These are phyloP conservation scores for Sicyos edulis DNA, from an alignment of 306 rosid species.

Conservation along the genomic window DNA sequence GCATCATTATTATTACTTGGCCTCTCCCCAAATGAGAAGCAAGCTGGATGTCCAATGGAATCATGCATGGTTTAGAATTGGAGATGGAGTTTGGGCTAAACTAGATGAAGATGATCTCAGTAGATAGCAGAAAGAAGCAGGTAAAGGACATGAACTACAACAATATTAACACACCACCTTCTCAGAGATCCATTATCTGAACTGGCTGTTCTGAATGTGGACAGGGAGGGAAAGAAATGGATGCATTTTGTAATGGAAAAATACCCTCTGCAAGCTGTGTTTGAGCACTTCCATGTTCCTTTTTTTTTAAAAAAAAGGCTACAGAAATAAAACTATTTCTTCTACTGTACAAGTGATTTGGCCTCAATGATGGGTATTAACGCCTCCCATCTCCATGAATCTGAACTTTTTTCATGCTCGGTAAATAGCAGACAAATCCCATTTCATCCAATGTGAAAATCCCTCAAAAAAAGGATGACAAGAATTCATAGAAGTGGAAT, in stretches of 20 bases:
- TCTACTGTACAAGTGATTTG: slow-evolving; percentile 29
- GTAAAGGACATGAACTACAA: slow-evolving; percentile 13
- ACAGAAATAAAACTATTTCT: slow-evolving; percentile 17
- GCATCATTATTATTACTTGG: slow-evolving; percentile 30
- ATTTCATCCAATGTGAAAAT: slow-evolving; percentile 24
- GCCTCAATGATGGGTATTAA: slow-evolving; percentile 33
- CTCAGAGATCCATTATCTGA: slow-evolving; percentile 22
- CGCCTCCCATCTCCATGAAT: slow-evolving; percentile 25
- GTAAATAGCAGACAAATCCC: slow-evolving; percentile 35
- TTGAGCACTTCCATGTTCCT: slow-evolving; percentile 17
- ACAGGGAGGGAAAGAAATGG: slow-evolving; percentile 12
- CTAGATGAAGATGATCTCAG: slow-evolving; percentile 8
- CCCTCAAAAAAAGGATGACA: slow-evolving; percentile 20
- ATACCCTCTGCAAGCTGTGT: slow-evolving; percentile 25
- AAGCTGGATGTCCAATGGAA: slow-evolving; percentile 65
- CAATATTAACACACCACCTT: slow-evolving; percentile 9
- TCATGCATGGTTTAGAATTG: slow-evolving; percentile 54
- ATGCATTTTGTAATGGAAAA: slow-evolving; percentile 17
- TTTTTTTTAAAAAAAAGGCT: neutral
- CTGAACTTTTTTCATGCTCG: slow-evolving; percentile 31
- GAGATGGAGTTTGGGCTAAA: neutral
- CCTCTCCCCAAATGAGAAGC: slow-evolving; percentile 53
- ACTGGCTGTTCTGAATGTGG: slow-evolving; percentile 25
- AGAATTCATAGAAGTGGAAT: slow-evolving; percentile 11
- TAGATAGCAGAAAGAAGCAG: slow-evolving; percentile 6